A percentile compares a stretch with the other conserved stretches of the same genome.
phyloP scores from a whole-genome alignment of 345 rosid genomes.

The Aquilaria yunnanensis region DNA sequence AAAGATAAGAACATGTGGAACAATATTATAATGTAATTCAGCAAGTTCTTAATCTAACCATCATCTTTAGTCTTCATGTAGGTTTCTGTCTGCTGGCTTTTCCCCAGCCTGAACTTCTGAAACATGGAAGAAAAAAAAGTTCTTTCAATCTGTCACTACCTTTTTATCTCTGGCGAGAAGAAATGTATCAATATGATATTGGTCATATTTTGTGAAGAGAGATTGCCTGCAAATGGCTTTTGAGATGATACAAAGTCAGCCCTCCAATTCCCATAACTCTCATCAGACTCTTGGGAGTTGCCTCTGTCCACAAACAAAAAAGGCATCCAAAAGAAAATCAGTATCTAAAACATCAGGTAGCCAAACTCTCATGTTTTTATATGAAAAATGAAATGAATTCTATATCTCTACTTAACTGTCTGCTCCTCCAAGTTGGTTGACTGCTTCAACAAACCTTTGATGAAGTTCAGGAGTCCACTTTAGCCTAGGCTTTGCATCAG shows the following conservation, averaged over 20 bases:
- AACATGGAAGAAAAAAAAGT: slow-evolving; percentile 14
- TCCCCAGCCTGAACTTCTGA: slow-evolving; percentile 92
- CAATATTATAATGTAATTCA: neutral
- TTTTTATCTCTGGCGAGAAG: slow-evolving; percentile 1
- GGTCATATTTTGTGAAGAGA: slow-evolving; percentile 3
- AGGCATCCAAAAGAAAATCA: slow-evolving; percentile 6
- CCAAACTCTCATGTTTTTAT: too few relatives aligned
- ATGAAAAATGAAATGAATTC: slow-evolving; percentile 6
- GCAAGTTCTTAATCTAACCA: slow-evolving; percentile 13
- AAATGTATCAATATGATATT: slow-evolving; percentile 4
- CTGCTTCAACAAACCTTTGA: slow-evolving; percentile 70
- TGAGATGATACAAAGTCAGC: slow-evolving; percentile 88
- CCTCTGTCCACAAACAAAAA: slow-evolving; percentile 46
- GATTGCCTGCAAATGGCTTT: slow-evolving; percentile 89
- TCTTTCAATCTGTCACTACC: neutral
- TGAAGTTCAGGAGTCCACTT: slow-evolving; percentile 97
- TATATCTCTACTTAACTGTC: slow-evolving; percentile 52
- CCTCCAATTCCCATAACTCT: slow-evolving; percentile 79
- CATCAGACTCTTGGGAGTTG: slow-evolving; percentile 94
- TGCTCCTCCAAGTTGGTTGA: slow-evolving; percentile 82
- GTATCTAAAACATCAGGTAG: neutral
- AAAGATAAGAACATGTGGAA: slow-evolving; percentile 4
- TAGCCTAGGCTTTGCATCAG: slow-evolving; percentile 94
- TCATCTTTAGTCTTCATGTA: slow-evolving; percentile 34
- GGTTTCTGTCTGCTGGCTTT: slow-evolving; percentile 46